A percentile compares a stretch with the other conserved stretches of the same genome.
phyloP scores from a whole-genome alignment of 257 asterid genomes.

The Fraxinus anomala region DNA sequence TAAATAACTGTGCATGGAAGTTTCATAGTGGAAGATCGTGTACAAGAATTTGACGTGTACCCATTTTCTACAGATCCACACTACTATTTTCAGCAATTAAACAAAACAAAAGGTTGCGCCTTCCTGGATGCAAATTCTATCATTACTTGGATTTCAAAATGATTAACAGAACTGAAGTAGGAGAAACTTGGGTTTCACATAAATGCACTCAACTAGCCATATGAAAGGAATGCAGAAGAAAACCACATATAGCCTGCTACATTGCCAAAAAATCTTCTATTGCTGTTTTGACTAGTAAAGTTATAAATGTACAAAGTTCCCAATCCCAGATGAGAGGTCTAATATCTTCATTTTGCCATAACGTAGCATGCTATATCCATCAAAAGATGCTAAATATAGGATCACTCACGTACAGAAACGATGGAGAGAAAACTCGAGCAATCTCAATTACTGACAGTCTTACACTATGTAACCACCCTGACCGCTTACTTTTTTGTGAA shows the following conservation, averaged over 20 bases:
- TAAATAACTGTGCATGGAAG: not conserved
- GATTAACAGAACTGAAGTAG: not conserved
- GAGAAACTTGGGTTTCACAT: not conserved
- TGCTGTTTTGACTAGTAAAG: not conserved
- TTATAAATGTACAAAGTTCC: not conserved
- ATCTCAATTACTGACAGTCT: slow-evolving; percentile 9
- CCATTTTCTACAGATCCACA: not conserved
- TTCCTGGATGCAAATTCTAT: slow-evolving; percentile 9
- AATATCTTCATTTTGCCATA: slow-evolving; percentile 8
- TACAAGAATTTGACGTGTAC: slow-evolving; percentile 6
- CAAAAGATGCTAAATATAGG: not conserved
- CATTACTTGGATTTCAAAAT: slow-evolving; percentile 1
- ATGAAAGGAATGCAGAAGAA: not conserved
- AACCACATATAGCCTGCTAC: not conserved
- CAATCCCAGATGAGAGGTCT: slow-evolving; percentile 5
- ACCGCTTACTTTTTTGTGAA: not conserved
- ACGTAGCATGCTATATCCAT: not conserved
- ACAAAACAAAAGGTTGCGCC: not conserved
- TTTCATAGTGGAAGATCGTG: not conserved
- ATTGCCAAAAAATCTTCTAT: not conserved
- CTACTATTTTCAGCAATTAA: slow-evolving; percentile 1
- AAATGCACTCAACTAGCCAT: slow-evolving; percentile 10
- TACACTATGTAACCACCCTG: slow-evolving; percentile 12
- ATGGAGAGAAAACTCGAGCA: not conserved
- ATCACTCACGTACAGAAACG: slow-evolving; percentile 5